phyloP scores from a whole-genome alignment of 129 eudicot species.

The Deinandra increscens region DNA sequence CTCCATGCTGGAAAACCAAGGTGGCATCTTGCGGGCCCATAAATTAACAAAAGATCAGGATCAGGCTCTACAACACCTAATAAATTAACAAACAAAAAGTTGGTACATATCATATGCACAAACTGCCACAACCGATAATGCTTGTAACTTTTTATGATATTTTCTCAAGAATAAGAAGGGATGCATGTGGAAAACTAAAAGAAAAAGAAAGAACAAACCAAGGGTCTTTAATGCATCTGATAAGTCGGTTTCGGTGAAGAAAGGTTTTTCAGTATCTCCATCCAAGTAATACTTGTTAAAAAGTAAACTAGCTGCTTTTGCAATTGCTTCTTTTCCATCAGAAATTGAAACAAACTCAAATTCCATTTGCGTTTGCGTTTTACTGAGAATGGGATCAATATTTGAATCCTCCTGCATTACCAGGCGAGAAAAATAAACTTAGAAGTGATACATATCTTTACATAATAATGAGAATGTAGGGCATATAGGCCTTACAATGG shows the following conservation, averaged over 20 bases:
- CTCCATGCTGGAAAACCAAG: conserved; percentile 93
- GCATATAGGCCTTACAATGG: conserved; percentile 33
- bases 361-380: conserved; percentile 20
- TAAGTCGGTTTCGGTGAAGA: conserved; percentile 57
- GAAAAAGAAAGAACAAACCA: conserved; percentile 43
- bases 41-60: conserved; percentile 72
- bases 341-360: conserved; percentile 60
- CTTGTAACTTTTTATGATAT: neutral
- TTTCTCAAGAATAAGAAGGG: neutral
- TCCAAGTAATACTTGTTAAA: conserved; percentile 46
- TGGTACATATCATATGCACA: conserved; percentile 6
- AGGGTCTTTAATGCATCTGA: conserved; percentile 54
- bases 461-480: conserved; percentile 5
- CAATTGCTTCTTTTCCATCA: conserved; percentile 81
- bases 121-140: neutral
- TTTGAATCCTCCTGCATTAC: conserved; percentile 46
- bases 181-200: neutral
- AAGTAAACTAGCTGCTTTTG: conserved; percentile 77
- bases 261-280: conserved; percentile 40
- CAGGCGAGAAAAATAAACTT: conserved; percentile 4
- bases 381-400: conserved; percentile 14
- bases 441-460: neutral
- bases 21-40: conserved; percentile 76
- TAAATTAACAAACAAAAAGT: conserved; percentile 16
- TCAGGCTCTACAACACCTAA: conserved; percentile 61